phyloP scores from a whole-genome alignment of 2,329 filamentous ascomycete species.

The Geosmithia putterillii region DNA sequence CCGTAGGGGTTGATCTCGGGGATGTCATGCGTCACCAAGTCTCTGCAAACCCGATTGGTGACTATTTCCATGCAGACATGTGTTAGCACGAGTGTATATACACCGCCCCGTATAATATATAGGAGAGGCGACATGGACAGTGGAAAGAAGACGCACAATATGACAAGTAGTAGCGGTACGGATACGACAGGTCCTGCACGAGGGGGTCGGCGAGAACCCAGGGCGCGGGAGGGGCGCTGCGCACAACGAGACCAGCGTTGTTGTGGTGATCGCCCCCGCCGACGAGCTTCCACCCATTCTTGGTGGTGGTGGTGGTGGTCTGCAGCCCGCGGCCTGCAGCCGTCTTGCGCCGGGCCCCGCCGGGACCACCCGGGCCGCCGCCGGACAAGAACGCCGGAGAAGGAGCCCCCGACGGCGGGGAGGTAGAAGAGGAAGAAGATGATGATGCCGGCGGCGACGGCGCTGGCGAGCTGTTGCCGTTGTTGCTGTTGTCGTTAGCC shows the following conservation, averaged over 20 bases:
- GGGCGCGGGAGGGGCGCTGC: conserved; percentile 7
- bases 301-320: not conserved
- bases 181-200: conserved; percentile 40
- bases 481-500: not conserved
- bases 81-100: not conserved
- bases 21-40: conserved; percentile 35
- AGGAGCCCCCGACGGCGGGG: not conserved
- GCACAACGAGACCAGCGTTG: not conserved
- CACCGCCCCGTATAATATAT: not conserved
- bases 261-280: not conserved
- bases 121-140: conserved; percentile 2
- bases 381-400: not conserved
- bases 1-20: conserved; percentile 33
- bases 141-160: conserved; percentile 20
- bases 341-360: no score
- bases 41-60: conserved; percentile 35
- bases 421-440: no score
- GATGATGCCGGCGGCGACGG: not conserved
- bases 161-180: conserved; percentile 25
- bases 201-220: conserved; percentile 29
- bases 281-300: not conserved
- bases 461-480: not conserved
- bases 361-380: no score
- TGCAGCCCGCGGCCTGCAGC: no score
- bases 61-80: conserved; percentile 20